Evolutionary conservation across 108 stramenopile species (phyloP).

Genomic region (Conticribra weissflogii): DNA sequence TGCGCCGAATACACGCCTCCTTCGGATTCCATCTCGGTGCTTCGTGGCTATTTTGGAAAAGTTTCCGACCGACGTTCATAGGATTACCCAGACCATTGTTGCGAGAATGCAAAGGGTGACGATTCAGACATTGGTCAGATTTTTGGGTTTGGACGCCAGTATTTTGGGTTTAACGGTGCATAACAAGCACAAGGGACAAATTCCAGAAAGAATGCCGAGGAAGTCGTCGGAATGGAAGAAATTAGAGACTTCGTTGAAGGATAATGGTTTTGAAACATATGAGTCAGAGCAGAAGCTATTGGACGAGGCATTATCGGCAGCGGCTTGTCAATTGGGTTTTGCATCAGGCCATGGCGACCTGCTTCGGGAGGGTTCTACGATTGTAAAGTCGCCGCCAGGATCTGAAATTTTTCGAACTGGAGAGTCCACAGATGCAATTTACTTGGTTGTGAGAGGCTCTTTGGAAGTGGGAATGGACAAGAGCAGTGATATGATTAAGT

Average conservation of each 20-base stretch:
- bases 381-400: slow-evolving; percentile 6
- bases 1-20: slow-evolving; percentile 32
- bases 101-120: slow-evolving; percentile 55
- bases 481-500: background rate
- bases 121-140: slow-evolving; percentile 51
- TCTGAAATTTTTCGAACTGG: slow-evolving; percentile 5
- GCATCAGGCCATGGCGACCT: background rate
- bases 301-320: slow-evolving; percentile 19
- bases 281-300: background rate
- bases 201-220: slow-evolving; percentile 9
- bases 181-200: background rate
- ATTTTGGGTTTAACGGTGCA: slow-evolving; percentile 21
- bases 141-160: slow-evolving; percentile 45
- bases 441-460: slow-evolving; percentile 22
- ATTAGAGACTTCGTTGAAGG: slow-evolving; percentile 15
- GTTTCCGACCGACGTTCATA: slow-evolving; percentile 50
- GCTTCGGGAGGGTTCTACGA: slow-evolving; percentile 13
- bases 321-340: slow-evolving; percentile 19
- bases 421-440: slow-evolving; percentile 9
- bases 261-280: background rate
- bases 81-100: slow-evolving; percentile 51
- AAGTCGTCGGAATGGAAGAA: slow-evolving; percentile 17
- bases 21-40: slow-evolving; percentile 45
- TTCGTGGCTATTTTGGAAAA: slow-evolving; percentile 38
- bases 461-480: slow-evolving; percentile 27